Evolutionary conservation across 495 filamentous ascomycete genomes (phyloP), one percentile per base, ranked within the genome.

Genomic region (Penicillium simplicissimum): DNA sequence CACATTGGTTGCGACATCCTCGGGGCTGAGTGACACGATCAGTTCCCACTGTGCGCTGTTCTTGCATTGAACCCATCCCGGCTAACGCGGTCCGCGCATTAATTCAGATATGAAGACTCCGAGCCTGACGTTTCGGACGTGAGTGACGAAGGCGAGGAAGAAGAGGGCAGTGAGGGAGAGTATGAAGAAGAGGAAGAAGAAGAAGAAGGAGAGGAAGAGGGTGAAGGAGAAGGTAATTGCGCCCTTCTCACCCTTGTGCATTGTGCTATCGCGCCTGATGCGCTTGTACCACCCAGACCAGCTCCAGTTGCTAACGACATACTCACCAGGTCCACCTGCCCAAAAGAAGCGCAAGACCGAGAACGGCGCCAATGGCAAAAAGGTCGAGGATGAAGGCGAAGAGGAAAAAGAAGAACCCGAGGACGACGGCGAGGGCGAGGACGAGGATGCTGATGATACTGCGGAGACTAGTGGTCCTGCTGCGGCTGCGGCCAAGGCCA

Each of bases 91-190:
- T 56, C 45, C 55, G 63, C 57, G 54, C 53, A 52, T 57, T n/a
- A n/a, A n/a, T 55, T 9, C 61, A 82, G 79, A 65, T 81, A 84
- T 63, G 78, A 85, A 67, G 73, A 74, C 66, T 84, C 85, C 37
- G 82, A 72, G 34, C 60, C 62, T 21, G 65, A 66, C 4, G n/a
- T 35, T 33, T 59, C 49, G 38, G 61, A 85, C 9, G 77, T 83
- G 42, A 81, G 79, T 13, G 83, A 78, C 53, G 72, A 70, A 5
- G 73, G 71, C 31, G 74, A 72, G 34, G 70, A 73, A 35, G 79
- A 79, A 33, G 72, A 80, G 9, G 66, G 55, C 4, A 67, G 62
- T 2, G 69, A 59, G 2, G 68, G 62, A 3, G 69, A 59, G 2
- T 67, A 71, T 13, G 55, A 45, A 9, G 60, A 25, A 1, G 23